Conservation (phyloP, 1,284 basidiomycete species). For the Testicularia cyperi region DNA sequence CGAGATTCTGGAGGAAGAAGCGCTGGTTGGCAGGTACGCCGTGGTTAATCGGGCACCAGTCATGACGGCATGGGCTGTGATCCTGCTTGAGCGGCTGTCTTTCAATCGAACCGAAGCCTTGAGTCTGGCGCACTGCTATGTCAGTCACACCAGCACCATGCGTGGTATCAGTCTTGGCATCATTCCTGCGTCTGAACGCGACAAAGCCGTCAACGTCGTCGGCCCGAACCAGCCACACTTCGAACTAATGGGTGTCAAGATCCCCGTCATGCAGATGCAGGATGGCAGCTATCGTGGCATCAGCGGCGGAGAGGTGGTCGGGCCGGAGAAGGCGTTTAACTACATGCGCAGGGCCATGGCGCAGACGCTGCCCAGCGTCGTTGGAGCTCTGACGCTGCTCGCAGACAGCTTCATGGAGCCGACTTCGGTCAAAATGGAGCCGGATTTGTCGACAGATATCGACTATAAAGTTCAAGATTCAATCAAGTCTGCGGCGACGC, state of each 20-base stretch:
- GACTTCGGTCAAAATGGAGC: not conserved
- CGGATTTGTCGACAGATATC: not conserved
- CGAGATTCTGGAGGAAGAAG: constrained; percentile 32
- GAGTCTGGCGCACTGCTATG: constrained; percentile 86
- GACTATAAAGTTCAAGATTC: no score
- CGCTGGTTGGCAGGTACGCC: constrained; percentile 64
- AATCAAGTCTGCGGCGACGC: not conserved
- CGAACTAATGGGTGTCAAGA: constrained; percentile 83
- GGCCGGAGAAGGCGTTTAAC: constrained; percentile 66
- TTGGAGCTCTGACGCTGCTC: constrained; percentile 51
- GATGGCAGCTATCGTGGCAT: constrained; percentile 78
- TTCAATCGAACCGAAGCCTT: constrained; percentile 85
- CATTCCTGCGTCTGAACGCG: constrained; percentile 15
- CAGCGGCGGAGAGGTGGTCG: constrained; percentile 70
- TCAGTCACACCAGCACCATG: constrained; percentile 73
- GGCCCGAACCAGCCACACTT: constrained; percentile 85
- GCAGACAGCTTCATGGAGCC: constrained; percentile 51
- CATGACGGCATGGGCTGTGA: constrained; percentile 87
- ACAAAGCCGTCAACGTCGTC: constrained; percentile 64
- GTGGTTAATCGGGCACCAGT: constrained; percentile 88
- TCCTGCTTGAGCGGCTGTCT: constrained; percentile 80
- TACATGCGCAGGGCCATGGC: constrained; percentile 52
- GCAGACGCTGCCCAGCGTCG: constrained; percentile 51
- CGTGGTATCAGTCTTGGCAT: constrained; percentile 29
- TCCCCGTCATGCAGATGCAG: constrained; percentile 77